Evolutionary conservation across 768 basidiomycete species (phyloP).

Genomic region (Phlegmacium glaucopus): DNA sequence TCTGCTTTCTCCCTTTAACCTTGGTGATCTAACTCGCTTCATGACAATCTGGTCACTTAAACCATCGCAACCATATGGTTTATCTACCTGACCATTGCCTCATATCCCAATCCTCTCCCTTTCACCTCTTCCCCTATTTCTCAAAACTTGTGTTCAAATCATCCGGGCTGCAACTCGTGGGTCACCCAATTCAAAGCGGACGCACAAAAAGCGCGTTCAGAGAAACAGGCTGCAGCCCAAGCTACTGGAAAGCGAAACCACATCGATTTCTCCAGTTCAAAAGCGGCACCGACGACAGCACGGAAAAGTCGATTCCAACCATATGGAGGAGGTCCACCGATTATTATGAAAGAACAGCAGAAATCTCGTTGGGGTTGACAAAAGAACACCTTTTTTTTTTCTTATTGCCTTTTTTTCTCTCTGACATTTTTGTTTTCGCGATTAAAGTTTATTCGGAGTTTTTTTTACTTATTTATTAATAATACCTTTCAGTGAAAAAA

Average conservation of each 20-base stretch:
- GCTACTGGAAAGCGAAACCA: slow-evolving; percentile 52
- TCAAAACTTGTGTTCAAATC: slow-evolving; percentile 8
- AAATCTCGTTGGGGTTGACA: slow-evolving; percentile 21
- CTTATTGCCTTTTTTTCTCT: no score
- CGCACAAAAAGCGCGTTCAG: slow-evolving; percentile 59
- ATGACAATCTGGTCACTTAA: neutral
- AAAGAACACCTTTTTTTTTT: neutral
- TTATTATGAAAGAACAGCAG: slow-evolving; percentile 8
- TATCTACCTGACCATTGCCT: neutral
- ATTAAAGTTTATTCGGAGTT: no score
- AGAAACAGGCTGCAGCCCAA: slow-evolving; percentile 52
- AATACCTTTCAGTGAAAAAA: no score
- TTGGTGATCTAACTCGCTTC: neutral
- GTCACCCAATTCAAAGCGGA: slow-evolving; percentile 44
- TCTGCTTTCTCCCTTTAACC: slow-evolving; percentile 7
- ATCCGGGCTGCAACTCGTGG: slow-evolving; percentile 20
- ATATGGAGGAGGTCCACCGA: slow-evolving; percentile 11
- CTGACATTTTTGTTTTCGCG: no score
- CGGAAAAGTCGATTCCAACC: slow-evolving; percentile 31
- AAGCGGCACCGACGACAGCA: slow-evolving; percentile 14
- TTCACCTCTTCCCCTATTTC: neutral
- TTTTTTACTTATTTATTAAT: no score
- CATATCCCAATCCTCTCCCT: neutral
- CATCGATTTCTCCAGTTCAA: slow-evolving; percentile 49
- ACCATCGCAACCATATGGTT: neutral